Percentiles rank a stretch among this genome's conserved stretches.
Evolutionary conservation across 1,284 basidiomycete species (phyloP).

Genomic region (Psilocybe mexicana): DNA sequence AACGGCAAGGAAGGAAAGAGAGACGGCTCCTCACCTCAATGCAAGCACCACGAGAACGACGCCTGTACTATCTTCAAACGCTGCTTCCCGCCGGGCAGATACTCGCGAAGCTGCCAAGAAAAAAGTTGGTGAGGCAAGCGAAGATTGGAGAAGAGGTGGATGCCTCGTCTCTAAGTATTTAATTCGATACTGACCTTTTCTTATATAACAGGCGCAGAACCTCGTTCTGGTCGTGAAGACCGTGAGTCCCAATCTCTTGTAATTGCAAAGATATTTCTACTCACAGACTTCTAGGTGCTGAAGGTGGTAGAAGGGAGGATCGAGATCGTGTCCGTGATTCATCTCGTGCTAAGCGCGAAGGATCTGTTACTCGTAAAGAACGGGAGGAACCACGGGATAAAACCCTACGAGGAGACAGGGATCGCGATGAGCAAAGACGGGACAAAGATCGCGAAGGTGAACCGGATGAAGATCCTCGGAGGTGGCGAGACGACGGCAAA

Average conservation of each 20-base stretch:
- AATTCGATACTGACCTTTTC: constrained; percentile 15
- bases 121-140: constrained; percentile 68
- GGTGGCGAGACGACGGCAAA: constrained; percentile 80
- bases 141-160: constrained; percentile 81
- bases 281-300: constrained; percentile 37
- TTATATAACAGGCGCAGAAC: constrained; percentile 44
- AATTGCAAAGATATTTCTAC: background rate
- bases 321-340: constrained; percentile 62
- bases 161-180: constrained; percentile 17
- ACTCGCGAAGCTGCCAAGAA: constrained; percentile 61
- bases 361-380: constrained; percentile 50
- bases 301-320: constrained; percentile 51
- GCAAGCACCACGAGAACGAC: constrained; percentile 43
- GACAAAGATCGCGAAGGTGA: constrained; percentile 46
- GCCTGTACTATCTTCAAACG: constrained; percentile 39
- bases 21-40: constrained; percentile 61
- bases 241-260: constrained; percentile 42
- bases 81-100: constrained; percentile 52
- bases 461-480: constrained; percentile 61
- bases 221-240: constrained; percentile 57
- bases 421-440: constrained; percentile 32
- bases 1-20: constrained; percentile 65
- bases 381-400: constrained; percentile 35
- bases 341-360: constrained; percentile 57
- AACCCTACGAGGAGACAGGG: constrained; percentile 37